Conservation (phyloP, 345 rosid genomes). For the Bruguiera parviflora region DNA sequence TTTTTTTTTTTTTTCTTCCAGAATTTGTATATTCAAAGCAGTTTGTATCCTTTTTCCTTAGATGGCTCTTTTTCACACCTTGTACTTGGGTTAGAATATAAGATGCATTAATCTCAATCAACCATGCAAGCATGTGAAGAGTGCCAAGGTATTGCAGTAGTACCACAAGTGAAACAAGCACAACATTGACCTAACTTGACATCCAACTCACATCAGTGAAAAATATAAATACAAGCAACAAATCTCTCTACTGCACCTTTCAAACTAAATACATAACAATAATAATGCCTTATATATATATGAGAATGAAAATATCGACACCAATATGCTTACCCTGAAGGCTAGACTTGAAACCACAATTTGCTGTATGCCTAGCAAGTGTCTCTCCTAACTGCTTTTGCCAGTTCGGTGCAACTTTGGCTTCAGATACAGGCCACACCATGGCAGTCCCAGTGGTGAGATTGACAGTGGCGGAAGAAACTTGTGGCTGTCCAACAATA, state of each 20-base stretch:
- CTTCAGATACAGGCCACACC: constrained; percentile 87
- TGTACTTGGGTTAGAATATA: background rate
- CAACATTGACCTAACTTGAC: too few relatives aligned
- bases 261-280: constrained; percentile 2
- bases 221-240: background rate
- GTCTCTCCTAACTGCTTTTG: constrained; percentile 72
- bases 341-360: constrained; percentile 76
- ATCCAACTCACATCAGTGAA: too few relatives aligned
- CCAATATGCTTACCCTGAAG: constrained; percentile 56
- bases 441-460: constrained; percentile 90
- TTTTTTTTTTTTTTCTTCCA: too few relatives aligned
- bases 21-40: too few relatives aligned
- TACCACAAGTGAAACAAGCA: background rate
- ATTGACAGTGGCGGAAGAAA: constrained; percentile 81
- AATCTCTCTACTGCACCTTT: background rate
- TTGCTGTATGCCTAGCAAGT: constrained; percentile 81
- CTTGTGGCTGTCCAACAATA: constrained; percentile 68
- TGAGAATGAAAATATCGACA: background rate
- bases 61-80: background rate
- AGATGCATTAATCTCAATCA: constrained; percentile 3
- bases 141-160: background rate
- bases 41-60: background rate
- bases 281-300: background rate
- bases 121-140: background rate
- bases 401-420: constrained; percentile 72